Evolutionary conservation across 2,329 filamentous ascomycete species (phyloP), one percentile per base, ranked within the genome.

Genomic region (Scortechinia acanthostroma): DNA sequence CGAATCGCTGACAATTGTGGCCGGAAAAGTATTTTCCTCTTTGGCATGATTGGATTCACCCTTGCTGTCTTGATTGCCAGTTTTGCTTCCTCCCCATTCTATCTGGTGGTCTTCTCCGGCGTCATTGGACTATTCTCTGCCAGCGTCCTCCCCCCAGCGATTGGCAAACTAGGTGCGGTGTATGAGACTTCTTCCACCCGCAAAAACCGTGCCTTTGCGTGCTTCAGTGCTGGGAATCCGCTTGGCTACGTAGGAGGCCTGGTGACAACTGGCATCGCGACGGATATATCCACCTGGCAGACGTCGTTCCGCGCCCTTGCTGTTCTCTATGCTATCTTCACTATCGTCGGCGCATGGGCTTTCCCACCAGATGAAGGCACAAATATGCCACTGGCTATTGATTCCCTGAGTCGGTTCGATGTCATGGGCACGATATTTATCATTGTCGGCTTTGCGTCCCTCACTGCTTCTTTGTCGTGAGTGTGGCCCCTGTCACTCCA

Each of bases 151-250:
- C 80, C 80, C 3, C 77, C 81, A 0, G 79, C 80, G 1, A 76
- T 83, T 42, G 81, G 80, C 0, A 75, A 80, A 42, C 64, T 87
- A 0, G 83, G 82, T 14, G 70, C 74, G 0, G 72, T 79, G 4
- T 88, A 88, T 50, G 68, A 71, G n/a, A 68, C 68, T 51, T 81
- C 82, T 0, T 74, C 68, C 10, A 69, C 68, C 47, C 63, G 80
- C n/a, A 83, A 84, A 65, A 85, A 85, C 51, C 64, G 69, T 49
- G 80, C 74, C 0, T 83, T 84, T 56, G 80, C 78, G 0, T 80
- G 77, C 50, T 83, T 83, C 52, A 64, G 60, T 1, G 58, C 61
- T 4, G 65, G 64, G 0, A 68, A 68, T 42, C 64, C 65, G 2
- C 47, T 66, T 22, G 65, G 65, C 0, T 66, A 66, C 43, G 59